phyloP scores from a whole-genome alignment of 441 rosid species.

The Pelargonium exstipulatum region DNA sequence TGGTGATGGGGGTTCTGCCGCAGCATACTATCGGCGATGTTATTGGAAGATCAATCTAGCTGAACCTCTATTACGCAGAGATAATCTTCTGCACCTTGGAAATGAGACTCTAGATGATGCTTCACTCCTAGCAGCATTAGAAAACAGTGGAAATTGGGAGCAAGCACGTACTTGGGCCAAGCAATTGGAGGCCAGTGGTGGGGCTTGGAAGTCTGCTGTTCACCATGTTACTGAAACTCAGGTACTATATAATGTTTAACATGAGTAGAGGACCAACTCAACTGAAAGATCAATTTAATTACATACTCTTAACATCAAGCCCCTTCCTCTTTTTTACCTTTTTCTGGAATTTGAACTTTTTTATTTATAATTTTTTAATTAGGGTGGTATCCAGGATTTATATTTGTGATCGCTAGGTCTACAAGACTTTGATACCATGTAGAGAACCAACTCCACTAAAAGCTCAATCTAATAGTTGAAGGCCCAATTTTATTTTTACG shows the following conservation, averaged over 20 bases:
- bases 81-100: slow-evolving; percentile 67
- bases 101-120: slow-evolving; percentile 85
- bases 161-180: slow-evolving; percentile 98
- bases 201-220: slow-evolving; percentile 78
- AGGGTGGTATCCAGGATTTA: no score
- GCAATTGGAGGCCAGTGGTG: slow-evolving; percentile 88
- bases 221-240: slow-evolving; percentile 96
- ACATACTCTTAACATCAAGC: no score
- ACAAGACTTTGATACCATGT: no score
- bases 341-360: no score
- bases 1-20: slow-evolving; percentile 86
- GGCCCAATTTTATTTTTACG: no score
- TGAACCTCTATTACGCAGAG: slow-evolving; percentile 76
- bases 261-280: no score
- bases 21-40: slow-evolving; percentile 65
- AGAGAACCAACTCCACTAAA: no score
- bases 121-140: slow-evolving; percentile 78
- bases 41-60: slow-evolving; percentile 97
- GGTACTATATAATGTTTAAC: slow-evolving; percentile 38
- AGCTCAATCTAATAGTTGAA: no score
- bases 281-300: no score
- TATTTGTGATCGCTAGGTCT: no score
- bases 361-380: no score
- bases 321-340: no score
- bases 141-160: slow-evolving; percentile 88